Evolutionary conservation across 371 early-diverging fungal species (phyloP), one percentile per base, ranked within the genome.

Genomic region (Mucor circinelloides): DNA sequence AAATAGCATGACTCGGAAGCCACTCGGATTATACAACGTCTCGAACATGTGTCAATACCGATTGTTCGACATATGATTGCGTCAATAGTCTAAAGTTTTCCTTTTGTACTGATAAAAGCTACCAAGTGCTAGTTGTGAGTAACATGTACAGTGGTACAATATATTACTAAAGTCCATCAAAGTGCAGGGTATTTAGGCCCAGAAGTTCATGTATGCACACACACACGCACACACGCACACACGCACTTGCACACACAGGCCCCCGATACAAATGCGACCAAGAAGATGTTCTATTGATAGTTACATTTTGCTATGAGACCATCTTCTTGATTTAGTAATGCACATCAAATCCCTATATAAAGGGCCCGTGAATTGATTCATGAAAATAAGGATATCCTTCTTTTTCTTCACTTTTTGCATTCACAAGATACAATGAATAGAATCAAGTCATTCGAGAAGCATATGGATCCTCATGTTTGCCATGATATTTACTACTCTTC

Each of bases 171-270:
- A 38, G 13, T 32, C 13, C 7, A 13, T 15, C 2, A 17, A 60
- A 60, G 32, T 34, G 52, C 46, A 34, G 62, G 62, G 62, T 62
- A 62, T 62, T 46, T 50, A 62, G 63, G 36, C 63, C 63, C 52
- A 62, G 50, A 62, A 36, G 27, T 27, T 27, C 27, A 52, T 52
- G 23, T 56, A 36, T 54, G n/a, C 38, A 58, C 58, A 23, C 32
- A 15, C 15, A 10, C 23, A 38, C 21, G 21, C 28, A 66, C 60
- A 67, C 67, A 60, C 60, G 67, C 54, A 36, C 28, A 66, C 60
- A 67, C 67, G n/a, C n/a, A n/a, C n/a, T n/a, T n/a, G n/a, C n/a
- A 36, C 28, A 66, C 60, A 67, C 67, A 60, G 67, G 67, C 54
- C 67, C 66, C 67, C 67, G 60, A 52, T 54, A 67, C 61, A 67